phyloP scores from a whole-genome alignment of 768 basidiomycete species.

The Hypholoma sublateritium region DNA sequence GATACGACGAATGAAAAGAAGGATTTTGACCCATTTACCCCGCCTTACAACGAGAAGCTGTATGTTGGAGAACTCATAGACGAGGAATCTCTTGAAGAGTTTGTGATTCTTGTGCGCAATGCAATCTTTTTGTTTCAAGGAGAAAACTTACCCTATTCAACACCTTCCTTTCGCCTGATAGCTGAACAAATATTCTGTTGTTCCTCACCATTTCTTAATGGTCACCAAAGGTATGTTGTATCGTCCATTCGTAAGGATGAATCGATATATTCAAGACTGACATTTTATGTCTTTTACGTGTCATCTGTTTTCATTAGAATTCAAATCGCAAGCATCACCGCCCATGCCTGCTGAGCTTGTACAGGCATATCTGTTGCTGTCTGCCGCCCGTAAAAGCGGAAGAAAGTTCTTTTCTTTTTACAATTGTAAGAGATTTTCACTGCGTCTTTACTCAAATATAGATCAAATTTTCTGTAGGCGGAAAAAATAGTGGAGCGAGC shows the following conservation, averaged over 20 bases:
- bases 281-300: not conserved
- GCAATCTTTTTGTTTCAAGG: not conserved
- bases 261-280: no score
- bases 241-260: no score
- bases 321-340: conserved; percentile 75
- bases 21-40: conserved; percentile 73
- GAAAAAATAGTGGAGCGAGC: conserved; percentile 80
- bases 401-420: conserved; percentile 80
- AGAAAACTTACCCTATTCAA: not conserved
- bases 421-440: conserved; percentile 61
- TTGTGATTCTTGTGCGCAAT: conserved; percentile 65
- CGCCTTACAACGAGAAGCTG: conserved; percentile 79
- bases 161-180: conserved; percentile 29
- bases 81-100: conserved; percentile 54
- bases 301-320: conserved; percentile 44
- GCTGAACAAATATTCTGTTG: conserved; percentile 87
- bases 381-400: conserved; percentile 62
- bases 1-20: conserved; percentile 23
- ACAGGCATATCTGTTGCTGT: conserved; percentile 71
- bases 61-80: conserved; percentile 74
- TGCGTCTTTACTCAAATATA: not conserved
- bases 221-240: conserved; percentile 69
- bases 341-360: conserved; percentile 78
- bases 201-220: conserved; percentile 84
- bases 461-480: conserved; percentile 46